Evolutionary conservation across 768 basidiomycete species (phyloP), one percentile per base, ranked within the genome.

Genomic region (Pisolithus sp.): DNA sequence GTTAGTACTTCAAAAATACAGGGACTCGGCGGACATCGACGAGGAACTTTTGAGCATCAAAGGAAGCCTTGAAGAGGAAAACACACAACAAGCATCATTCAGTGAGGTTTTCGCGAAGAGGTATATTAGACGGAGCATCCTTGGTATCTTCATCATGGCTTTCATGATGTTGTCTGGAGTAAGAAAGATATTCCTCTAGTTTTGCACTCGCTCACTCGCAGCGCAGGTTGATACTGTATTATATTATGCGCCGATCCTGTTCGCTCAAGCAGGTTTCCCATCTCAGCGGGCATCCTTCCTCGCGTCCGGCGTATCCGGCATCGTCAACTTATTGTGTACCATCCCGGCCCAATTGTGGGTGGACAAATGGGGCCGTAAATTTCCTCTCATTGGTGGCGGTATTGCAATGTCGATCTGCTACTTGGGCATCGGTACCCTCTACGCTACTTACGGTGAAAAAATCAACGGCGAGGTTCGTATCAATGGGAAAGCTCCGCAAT

Each of bases 251-350:
- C 78, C 78, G 0, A 66, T 74, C 8, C 64, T 78, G 12, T 80
- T 80, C 55, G 60, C 70, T 3, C 77, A 79, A 55, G 75, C 75
- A 1, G 75, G 79, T n/a, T 69, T 79, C n/a, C 70, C 71, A 12
- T 69, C 69, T 3, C 62, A 64, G n/a, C 68, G 71, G n/a, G 71
- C 76, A 3, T 70, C 74, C 3, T 78, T 80, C 63, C 67, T 79
- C 31, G 76, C 76, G 0, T 76, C 76, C 1, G 79, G 76, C 4
- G 66, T 79, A 12, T 73, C 75, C 1, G 79, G 77, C 28, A 65
- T 80, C 38, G 56, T 76, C 34, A 73, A 72, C 53, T 53, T 78
- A 18, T 63, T 63, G 15, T 62, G 66, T 40, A 75, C 73, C 6
- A 65, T 76, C 45, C 60, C 65, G 3, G 62, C 70, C 10, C 73